phyloP scores from a whole-genome alignment of 352 stramenopile species.

The Albugo candida region DNA sequence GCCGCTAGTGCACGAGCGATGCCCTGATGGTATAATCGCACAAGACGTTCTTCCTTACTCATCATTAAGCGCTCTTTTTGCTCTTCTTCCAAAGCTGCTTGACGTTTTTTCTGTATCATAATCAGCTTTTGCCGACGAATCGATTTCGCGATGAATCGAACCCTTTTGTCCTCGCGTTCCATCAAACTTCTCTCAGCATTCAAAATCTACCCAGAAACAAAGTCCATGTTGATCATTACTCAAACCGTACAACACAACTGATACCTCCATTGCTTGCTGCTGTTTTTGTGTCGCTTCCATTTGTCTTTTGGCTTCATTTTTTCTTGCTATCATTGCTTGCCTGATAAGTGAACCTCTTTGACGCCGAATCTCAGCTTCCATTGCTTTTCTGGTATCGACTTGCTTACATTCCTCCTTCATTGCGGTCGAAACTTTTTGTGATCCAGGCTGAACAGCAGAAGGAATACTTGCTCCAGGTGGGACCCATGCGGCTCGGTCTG shows the following conservation, averaged over 20 bases:
- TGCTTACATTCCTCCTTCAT: too few species aligned
- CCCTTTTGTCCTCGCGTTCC: slow-evolving; percentile 47
- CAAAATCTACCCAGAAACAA: slow-evolving; percentile 20
- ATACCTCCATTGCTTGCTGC: not conserved
- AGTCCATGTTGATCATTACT: too few species aligned
- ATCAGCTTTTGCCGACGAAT: slow-evolving; percentile 17
- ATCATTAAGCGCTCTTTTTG: slow-evolving; percentile 41
- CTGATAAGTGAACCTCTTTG: slow-evolving; percentile 5
- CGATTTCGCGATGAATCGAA: slow-evolving; percentile 32
- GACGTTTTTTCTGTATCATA: not conserved
- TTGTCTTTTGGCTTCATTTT: not conserved
- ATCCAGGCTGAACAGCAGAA: too few species aligned
- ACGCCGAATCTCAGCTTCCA: slow-evolving; percentile 16
- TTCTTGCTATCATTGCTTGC: too few species aligned
- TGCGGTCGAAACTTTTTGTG: too few species aligned
- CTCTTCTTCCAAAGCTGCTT: slow-evolving; percentile 11
- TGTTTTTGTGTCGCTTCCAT: not conserved
- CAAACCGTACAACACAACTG: too few species aligned
- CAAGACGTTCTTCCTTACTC: slow-evolving; percentile 45
- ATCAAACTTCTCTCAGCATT: slow-evolving; percentile 32
- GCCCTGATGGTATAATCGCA: slow-evolving; percentile 27
- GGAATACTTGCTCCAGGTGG: too few species aligned
- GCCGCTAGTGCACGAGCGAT: slow-evolving; percentile 1
- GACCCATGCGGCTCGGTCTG: not conserved
- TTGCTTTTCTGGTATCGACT: slow-evolving; percentile 10